Base-by-base conservation (phyloP, 768 basidiomycete genomes). In the Mycena galericulata region DNA sequence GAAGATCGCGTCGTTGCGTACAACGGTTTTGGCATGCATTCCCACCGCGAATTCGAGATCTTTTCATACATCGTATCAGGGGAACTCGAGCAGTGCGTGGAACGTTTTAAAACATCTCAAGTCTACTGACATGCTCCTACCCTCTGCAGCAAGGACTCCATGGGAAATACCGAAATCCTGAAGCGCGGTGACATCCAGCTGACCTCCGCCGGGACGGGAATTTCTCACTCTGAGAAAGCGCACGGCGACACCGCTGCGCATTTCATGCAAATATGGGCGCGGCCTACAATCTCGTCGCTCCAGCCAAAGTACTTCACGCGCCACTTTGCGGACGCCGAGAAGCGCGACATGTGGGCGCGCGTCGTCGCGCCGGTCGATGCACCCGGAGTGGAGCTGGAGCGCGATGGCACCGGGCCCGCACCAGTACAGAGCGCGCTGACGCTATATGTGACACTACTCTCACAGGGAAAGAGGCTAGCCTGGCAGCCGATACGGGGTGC, bases 131-230 rank as follows among this genome's bases (percentile, higher is more conserved):
- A 40, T 22, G 56, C 26, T 17, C 10, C 14, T 11, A 4, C 11
- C 24, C n/a, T 57, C 61, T 60, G 12, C 67, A 94, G 95, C 81
- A 87, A 92, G 79, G 97, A 98, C 80, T 94, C 91, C 4, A 93
- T 98, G 92, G 91, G 91, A 45, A 97, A 97, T 81, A 86, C 87
- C 57, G 97, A 99, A 78, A 84, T 96, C 65, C 88, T 98, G 76
- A 90, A 91, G 76, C 89, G 95, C 20, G 97, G 97, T 1, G 92
- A 95, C 72, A 73, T 98, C 43, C 97, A 98, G 78, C 88, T 97
- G 82, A 96, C 96, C 2, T 94, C 92, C 2, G 90, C 96, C 6
- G 34, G 34, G 34, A 36, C 34, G 34, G 34, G 34, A 6, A 36
- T 36, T 14, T 36, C 34, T 14, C 0, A 98, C 79, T 91, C 90